Conservation (phyloP, 768 basidiomycete species). For the Arthromyces matolae region DNA sequence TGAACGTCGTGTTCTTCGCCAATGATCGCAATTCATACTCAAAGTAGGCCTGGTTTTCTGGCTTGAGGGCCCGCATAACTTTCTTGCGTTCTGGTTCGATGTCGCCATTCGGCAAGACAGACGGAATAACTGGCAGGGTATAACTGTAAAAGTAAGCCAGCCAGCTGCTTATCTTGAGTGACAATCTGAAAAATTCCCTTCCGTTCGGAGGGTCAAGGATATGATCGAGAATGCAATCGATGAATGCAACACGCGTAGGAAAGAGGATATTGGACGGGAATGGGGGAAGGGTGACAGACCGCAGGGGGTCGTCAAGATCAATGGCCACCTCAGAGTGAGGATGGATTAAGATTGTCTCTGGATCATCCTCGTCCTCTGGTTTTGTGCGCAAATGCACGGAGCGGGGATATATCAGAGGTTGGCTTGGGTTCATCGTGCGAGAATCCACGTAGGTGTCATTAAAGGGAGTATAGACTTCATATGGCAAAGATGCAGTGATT, state of each 20-base stretch:
- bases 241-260: conserved; percentile 12
- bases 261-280: conserved; percentile 12
- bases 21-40: background rate
- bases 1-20: too few species aligned
- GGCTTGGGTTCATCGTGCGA: background rate
- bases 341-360: conserved; percentile 12
- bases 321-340: conserved; percentile 13
- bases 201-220: too few species aligned
- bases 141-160: background rate
- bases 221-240: too few species aligned
- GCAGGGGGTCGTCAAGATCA: conserved; percentile 12
- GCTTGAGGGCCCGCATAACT: conserved; percentile 8
- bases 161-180: background rate
- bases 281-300: conserved; percentile 10
- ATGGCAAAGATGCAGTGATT: background rate
- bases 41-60: conserved; percentile 12
- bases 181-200: background rate
- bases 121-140: conserved; percentile 8
- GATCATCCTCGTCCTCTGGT: background rate
- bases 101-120: conserved; percentile 4
- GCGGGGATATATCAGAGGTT: background rate
- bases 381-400: background rate
- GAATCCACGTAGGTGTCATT: background rate
- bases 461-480: background rate
- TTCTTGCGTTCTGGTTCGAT: conserved; percentile 8